Evolutionary conservation across 1,284 basidiomycete species (phyloP).

Genomic region (Heliocybe sulcata): DNA sequence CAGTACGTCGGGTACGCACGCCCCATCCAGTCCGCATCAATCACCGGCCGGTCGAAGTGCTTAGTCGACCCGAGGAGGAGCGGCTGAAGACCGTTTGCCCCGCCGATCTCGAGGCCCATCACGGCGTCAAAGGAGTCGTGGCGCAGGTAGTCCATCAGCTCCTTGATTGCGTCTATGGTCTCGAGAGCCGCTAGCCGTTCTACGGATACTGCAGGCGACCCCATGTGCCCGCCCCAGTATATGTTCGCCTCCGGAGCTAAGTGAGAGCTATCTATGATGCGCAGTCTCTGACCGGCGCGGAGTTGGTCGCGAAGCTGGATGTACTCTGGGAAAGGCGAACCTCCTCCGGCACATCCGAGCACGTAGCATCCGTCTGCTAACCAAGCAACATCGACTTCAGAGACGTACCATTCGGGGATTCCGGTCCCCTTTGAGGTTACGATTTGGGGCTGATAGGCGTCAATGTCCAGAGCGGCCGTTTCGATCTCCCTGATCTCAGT

Average conservation of each 20-base stretch:
- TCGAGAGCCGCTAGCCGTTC: constrained; percentile 7
- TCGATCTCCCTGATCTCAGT: background rate
- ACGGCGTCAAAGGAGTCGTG: constrained; percentile 6
- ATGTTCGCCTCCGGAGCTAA: constrained; percentile 8
- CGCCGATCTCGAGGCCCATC: constrained; percentile 20
- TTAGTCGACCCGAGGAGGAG: constrained; percentile 17
- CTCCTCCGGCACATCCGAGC: constrained; percentile 19
- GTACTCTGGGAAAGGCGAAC: constrained; percentile 14
- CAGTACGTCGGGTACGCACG: constrained; percentile 13
- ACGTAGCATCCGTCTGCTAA: constrained; percentile 16
- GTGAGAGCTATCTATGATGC: constrained; percentile 13
- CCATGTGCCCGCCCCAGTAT: constrained; percentile 14
- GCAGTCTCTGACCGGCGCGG: constrained; percentile 12
- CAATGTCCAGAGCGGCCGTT: background rate
- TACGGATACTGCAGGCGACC: constrained; percentile 21
- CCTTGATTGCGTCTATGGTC: constrained; percentile 7
- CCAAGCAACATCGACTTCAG: constrained; percentile 7
- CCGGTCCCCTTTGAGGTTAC: background rate
- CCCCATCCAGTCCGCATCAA: constrained; percentile 24
- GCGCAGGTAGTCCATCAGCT: constrained; percentile 2
- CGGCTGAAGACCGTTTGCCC: constrained; percentile 24
- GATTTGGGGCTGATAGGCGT: background rate
- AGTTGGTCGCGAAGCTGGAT: constrained; percentile 14
- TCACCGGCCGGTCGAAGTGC: constrained; percentile 19
- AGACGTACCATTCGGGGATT: background rate